These are phyloP conservation scores for Alternaria brassicae DNA, from an alignment of 2,329 filamentous ascomycete genomes.

Conservation along the genomic window DNA sequence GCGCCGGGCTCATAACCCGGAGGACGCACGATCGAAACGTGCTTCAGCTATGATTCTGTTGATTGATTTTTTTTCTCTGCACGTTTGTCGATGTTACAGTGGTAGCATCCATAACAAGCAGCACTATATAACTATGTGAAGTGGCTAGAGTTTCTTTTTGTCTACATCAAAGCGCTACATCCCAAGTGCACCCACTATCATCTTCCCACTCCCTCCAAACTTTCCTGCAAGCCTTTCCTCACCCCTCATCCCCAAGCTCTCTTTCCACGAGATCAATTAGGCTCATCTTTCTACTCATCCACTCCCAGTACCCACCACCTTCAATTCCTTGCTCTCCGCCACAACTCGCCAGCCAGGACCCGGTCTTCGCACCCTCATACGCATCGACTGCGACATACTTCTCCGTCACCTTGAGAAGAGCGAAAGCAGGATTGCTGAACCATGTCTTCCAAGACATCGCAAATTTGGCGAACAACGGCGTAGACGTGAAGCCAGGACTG, in stretches of 20 bases:
- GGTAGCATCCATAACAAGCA: not conserved
- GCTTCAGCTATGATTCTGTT: conserved; percentile 5
- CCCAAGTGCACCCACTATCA: conserved; percentile 14
- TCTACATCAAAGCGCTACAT: not conserved
- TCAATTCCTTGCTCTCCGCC: conserved; percentile 3
- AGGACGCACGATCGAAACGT: conserved; percentile 40
- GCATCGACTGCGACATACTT: conserved; percentile 14
- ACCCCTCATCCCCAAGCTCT: conserved; percentile 6
- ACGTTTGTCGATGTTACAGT: not conserved
- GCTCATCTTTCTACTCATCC: conserved; percentile 12
- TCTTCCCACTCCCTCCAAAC: conserved; percentile 22
- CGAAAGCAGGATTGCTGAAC: conserved; percentile 19
- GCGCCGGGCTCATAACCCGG: conserved; percentile 50
- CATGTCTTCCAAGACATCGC: conserved; percentile 16
- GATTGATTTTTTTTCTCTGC: not conserved
- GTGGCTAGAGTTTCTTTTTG: not conserved
- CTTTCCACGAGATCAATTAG: conserved; percentile 16
- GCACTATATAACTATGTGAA: not conserved
- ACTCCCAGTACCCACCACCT: conserved; percentile 23
- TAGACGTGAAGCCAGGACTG: conserved; percentile 20
- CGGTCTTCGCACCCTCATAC: conserved; percentile 24
- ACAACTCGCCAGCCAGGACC: conserved; percentile 19
- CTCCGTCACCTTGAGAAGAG: conserved; percentile 16
- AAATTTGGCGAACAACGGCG: conserved; percentile 19
- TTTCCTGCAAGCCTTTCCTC: not conserved